Percentiles rank a stretch among this genome's conserved stretches.
phyloP scores from a whole-genome alignment of 805 yeast species.

The Hagleromyces aurorensis region DNA sequence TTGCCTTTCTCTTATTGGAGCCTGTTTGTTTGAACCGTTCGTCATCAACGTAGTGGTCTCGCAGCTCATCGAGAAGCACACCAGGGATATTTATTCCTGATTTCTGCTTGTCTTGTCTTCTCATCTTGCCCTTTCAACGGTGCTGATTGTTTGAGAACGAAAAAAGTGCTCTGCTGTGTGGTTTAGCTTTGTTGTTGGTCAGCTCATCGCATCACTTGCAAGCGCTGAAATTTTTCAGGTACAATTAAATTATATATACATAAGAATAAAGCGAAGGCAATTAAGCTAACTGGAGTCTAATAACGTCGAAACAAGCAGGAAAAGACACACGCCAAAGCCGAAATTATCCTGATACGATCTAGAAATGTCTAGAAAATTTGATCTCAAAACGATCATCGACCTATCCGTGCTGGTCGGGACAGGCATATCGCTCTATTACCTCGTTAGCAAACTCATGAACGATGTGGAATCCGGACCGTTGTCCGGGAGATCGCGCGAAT shows the following conservation, averaged over 20 bases:
- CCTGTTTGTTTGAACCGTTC: constrained; percentile 26
- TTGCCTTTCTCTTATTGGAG: constrained; percentile 30
- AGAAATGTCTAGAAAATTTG: constrained; percentile 32
- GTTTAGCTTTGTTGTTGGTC: too few relatives aligned
- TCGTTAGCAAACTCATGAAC: constrained; percentile 39
- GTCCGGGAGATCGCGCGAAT: constrained; percentile 41
- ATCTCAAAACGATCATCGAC: constrained; percentile 37
- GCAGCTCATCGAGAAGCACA: constrained; percentile 43
- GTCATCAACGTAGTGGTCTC: constrained; percentile 38
- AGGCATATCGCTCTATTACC: constrained; percentile 60
- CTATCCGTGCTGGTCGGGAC: constrained; percentile 50
- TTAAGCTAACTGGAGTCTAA: too few relatives aligned
- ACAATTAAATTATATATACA: too few relatives aligned
- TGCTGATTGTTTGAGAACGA: too few relatives aligned
- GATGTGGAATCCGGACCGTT: constrained; percentile 38
- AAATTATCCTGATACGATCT: too few relatives aligned
- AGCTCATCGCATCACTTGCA: too few relatives aligned
- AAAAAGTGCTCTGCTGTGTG: too few relatives aligned
- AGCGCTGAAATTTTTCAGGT: too few relatives aligned
- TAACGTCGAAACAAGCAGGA: too few relatives aligned
- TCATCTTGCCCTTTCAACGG: too few relatives aligned
- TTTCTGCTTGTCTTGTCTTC: constrained; percentile 30
- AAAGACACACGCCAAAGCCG: too few relatives aligned
- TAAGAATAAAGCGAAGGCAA: too few relatives aligned
- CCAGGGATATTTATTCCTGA: constrained; percentile 55